phyloP scores from a whole-genome alignment of 495 filamentous ascomycete genomes.

The Aspergillus ellipticus region DNA sequence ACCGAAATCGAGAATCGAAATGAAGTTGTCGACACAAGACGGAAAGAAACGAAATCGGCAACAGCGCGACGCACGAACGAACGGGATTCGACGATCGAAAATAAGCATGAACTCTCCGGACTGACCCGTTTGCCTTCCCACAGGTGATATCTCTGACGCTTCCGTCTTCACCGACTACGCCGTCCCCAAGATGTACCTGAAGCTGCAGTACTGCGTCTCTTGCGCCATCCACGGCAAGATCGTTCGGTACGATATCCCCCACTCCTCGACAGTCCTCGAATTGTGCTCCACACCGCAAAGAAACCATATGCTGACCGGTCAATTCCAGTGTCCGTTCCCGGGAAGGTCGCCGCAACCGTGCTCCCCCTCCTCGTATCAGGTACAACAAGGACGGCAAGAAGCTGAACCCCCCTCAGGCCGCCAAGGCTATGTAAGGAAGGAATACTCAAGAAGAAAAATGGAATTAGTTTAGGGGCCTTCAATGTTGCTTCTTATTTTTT shows the following conservation, averaged over 20 bases:
- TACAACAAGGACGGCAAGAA: conserved; percentile 99
- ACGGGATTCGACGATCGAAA: neutral
- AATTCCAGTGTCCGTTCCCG: conserved; percentile 84
- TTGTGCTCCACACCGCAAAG: neutral
- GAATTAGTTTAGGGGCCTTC: conserved; percentile 30
- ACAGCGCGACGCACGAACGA: conserved; percentile 8
- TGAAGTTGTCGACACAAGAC: neutral
- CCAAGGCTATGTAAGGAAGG: conserved; percentile 56
- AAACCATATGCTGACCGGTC: conserved; percentile 10
- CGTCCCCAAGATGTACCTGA: conserved; percentile 99
- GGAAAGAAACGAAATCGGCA: neutral
- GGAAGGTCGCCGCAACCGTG: conserved; percentile 97
- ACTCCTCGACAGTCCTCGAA: neutral
- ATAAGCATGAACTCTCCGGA: neutral
- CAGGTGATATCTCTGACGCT: conserved; percentile 99
- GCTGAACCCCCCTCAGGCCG: conserved; percentile 86
- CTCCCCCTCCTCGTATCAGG: conserved; percentile 90
- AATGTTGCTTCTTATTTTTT: conserved; percentile 25
- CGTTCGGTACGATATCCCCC: conserved; percentile 75
- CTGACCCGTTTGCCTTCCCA: conserved; percentile 15
- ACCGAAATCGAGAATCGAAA: conserved; percentile 12
- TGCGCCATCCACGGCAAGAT: conserved; percentile 99
- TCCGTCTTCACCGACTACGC: conserved; percentile 99
- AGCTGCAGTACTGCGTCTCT: conserved; percentile 99
- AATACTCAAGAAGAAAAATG: conserved; percentile 36